Base-by-base conservation (phyloP, 2,329 filamentous ascomycete genomes). In the Dryadomyces quercivorus region DNA sequence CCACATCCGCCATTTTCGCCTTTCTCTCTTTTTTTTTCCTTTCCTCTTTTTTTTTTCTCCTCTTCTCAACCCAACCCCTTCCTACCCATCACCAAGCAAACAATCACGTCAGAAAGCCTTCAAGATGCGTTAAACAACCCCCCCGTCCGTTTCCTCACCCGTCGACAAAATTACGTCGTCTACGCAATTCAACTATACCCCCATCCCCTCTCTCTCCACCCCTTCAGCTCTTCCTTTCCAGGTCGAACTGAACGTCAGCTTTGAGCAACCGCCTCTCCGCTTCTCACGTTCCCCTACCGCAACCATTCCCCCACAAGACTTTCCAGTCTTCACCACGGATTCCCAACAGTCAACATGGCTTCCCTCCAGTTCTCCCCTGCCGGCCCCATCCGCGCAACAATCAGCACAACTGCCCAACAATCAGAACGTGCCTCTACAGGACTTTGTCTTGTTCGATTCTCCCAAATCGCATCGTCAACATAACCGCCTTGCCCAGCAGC, bases 251-350 rank as follows among this genome's bases (percentile, higher is more conserved):
- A 85, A 85, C 80, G 82, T 73, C 65, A 77, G 76, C 76, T 71
- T 72, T 72, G 78, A 80, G 76, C 70, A 73, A 68, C 65, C 66
- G 66, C 75, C 74, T 75, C 72, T 69, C 72, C 73, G 76, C 79
- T 73, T 70, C 80, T 78, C 73, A 68, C 69, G 70, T 72, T 69
- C 67, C 64, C 68, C 66, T 65, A 76, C 75, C 75, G 71, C 72
- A 71, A 81, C 73, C 73, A 82, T 81, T 78, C 69, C 75, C 73
- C 68, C 71, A 66, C 79, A 75, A 81, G 83, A 84, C 80, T 80
- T 77, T 63, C 66, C 75, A 80, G 82, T 86, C 83, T 84, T 85
- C 84, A 89, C 78, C 78, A 90, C 86, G 86, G 85, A 86, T 87
- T 80, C 82, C 70, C 68, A 71, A 69, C 76, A 77, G 73, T 81